Base-by-base conservation (phyloP, 306 rosid genomes). In the Pyrus bretschneideri region DNA sequence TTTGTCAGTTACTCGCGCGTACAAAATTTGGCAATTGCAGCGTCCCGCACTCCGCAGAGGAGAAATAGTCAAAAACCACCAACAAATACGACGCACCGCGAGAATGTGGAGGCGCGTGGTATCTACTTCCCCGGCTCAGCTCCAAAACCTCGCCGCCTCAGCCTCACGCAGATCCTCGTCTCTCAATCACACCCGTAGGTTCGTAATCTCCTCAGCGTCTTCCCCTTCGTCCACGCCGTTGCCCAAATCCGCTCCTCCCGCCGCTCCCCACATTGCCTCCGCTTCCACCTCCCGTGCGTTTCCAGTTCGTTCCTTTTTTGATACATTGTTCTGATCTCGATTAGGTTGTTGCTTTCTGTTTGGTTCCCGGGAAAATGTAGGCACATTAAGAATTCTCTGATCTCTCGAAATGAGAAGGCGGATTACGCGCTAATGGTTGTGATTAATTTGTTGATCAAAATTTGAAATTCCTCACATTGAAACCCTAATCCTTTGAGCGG, bases 61-160 rank as follows among this genome's bases (percentile, higher is more conserved):
- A 49, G 57, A 27, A 52, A 70, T 23, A 70, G 27, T 51, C 23
- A 18, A 49, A 9, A 29, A 18, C 29, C 46, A 71, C 14, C 19
- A 17, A 30, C 25, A 46, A 72, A 21, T 35, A 11, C 17, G 55
- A 10, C 45, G 42, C 42, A 38, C 38, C 2, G 33, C 23, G 1
- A 76, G 25, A 65, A 81, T 81, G 85, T 81, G 85, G 85, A 67
- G 75, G 78, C 79, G 72, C 8, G 85, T 44, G 59, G 61, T 62
- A 9, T 77, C 67, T 54, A 65, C 74, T 42, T 31, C 78, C 3
- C 12, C 60, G 21, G 70, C 78, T 30, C 77, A 62, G 35, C 64
- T 81, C 54, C 73, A 52, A 70, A 14, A 22, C 75, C 67, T 74
- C 40, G 46, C 78, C 40, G 25, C 74, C 1, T 58, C 78, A 14